phyloP scores from a whole-genome alignment of 495 filamentous ascomycete genomes.

The Hypoxylon fuscum region DNA sequence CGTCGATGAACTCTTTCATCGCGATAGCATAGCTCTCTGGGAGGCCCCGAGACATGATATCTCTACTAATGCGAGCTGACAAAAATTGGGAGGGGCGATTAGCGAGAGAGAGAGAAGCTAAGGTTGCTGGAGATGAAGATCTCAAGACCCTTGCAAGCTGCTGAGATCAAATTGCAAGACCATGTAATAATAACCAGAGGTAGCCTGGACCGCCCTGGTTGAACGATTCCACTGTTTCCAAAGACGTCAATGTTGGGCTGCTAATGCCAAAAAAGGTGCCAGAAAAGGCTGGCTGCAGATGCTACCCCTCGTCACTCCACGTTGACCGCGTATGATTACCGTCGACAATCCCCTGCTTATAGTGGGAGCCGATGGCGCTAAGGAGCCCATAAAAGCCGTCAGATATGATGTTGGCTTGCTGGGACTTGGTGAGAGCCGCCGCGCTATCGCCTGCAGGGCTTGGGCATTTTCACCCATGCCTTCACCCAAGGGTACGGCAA shows the following conservation, averaged over 20 bases:
- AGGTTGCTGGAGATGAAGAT: conserved; percentile 41
- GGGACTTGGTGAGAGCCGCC: conserved; percentile 33
- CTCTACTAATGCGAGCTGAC: conserved; percentile 31
- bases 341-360: conserved; percentile 34
- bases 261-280: conserved; percentile 39
- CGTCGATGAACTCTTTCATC: conserved; percentile 39
- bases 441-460: conserved; percentile 41
- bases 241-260: conserved; percentile 41
- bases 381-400: conserved; percentile 39
- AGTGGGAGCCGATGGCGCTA: conserved; percentile 43
- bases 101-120: conserved; percentile 36
- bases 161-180: conserved; percentile 40
- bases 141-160: conserved; percentile 35
- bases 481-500: conserved; percentile 33
- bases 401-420: conserved; percentile 40
- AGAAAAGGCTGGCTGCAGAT: conserved; percentile 40
- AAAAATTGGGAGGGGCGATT: conserved; percentile 39
- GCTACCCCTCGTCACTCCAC: conserved; percentile 43
- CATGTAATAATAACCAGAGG: conserved; percentile 39
- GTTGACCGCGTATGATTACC: conserved; percentile 42
- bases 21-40: conserved; percentile 25
- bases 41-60: conserved; percentile 39
- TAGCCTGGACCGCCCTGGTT: conserved; percentile 31
- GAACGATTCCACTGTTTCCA: conserved; percentile 38
- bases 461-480: conserved; percentile 31